Evolutionary conservation across 192 early-diverging fungal species (phyloP), one percentile per base, ranked within the genome.

Genomic region (Gonapodya prolifera): DNA sequence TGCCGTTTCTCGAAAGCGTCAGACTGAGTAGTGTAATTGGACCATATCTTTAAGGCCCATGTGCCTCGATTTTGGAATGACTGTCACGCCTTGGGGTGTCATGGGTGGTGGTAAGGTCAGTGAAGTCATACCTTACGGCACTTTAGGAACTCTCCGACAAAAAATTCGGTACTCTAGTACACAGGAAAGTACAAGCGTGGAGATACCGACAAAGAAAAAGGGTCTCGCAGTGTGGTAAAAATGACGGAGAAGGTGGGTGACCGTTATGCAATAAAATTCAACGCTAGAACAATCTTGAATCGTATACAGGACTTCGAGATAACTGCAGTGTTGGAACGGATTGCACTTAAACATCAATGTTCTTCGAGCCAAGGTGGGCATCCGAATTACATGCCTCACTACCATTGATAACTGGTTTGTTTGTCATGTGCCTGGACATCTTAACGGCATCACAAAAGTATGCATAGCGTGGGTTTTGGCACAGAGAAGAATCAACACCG

Each of bases 231-330:
- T 8, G 13, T 69, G 45, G 45, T 16, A n/a, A n/a, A 69, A n/a
- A n/a, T 69, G 45, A n/a, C 45, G 13, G n/a, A 69, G 45, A n/a
- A 69, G 45, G 45, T 69, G 13, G 45, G 45, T n/a, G n/a, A n/a
- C n/a, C n/a, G n/a, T n/a, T n/a, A n/a, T 8, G n/a, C 45, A 8
- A 69, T 16, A n/a, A 69, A n/a, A 8, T 16, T 69, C 45, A 69
- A 8, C 45, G 45, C 45, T n/a, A n/a, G 45, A 16, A n/a, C 45
- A n/a, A 8, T 69, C 45, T 69, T n/a, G 45, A n/a, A n/a, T n/a
- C n/a, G n/a, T n/a, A n/a, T n/a, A n/a, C n/a, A n/a, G 71, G 71
- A 73, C 31, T 73, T 16, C 71, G 32, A 73, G 2, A 73, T 73
- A 2, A 29, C 71, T 8, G 71, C 2, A 8, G 32, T 16, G 31